Evolutionary conservation across 108 stramenopile genomes (phyloP), one percentile per base, ranked within the genome.

Genomic region (Skeletonema costatum): DNA sequence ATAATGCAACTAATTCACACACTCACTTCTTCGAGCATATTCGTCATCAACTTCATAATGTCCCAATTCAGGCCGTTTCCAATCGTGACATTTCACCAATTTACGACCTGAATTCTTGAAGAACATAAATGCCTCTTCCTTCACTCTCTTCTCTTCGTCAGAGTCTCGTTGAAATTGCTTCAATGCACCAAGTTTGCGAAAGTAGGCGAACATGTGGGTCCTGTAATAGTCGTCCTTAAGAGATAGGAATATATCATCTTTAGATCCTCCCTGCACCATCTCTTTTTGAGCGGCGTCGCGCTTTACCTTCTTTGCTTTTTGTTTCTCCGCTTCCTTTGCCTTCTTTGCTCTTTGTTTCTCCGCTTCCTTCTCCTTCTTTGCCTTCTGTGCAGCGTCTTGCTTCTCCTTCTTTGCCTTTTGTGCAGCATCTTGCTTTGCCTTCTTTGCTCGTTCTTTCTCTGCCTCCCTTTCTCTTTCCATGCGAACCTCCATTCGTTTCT

Each of bases 61-160:
- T 2, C 53, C 53, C 53, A 56, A 56, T 2, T 56, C 53, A 10
- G 53, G 53, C 1, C 53, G 53, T 10, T 56, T 56, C 53, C 53
- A 56, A 56, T 56, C 53, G 8, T 56, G 53, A 56, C 25, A 56
- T 56, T 56, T 56, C 53, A 56, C 19, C 53, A 56, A 56, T 5
- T 21, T 56, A 29, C 53, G n/a, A 10, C 53, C 53, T 9, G 25
- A 56, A 25, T 25, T 25, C 9, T 25, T 56, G 53, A 56, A 56
- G 21, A 56, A 56, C 9, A 25, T 2, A 25, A 25, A 56, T n/a
- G 53, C 53, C 53, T 56, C 53, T 29, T 21, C 53, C 9, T 56
- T 56, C 9, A 56, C 25, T 25, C 9, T 25, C 53, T 56, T 56
- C 53, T 56, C 53, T 56, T 56, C 53, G 8, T 56, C 53, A 8